Percentiles rank a stretch among this genome's conserved stretches.
phyloP scores from a whole-genome alignment of 202 grass and related monocot species.

The Dendrocalamus latiflorus region DNA sequence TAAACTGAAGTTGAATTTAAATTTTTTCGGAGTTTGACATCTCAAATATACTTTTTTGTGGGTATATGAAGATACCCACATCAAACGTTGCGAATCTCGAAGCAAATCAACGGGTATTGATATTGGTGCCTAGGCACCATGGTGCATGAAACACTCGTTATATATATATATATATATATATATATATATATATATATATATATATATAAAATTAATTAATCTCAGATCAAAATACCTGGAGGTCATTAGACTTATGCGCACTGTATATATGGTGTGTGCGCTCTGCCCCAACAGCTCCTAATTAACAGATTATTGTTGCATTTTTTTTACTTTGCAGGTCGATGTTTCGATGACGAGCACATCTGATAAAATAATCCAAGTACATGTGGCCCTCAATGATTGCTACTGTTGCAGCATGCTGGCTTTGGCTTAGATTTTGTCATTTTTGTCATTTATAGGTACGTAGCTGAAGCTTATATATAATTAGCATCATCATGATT shows the following conservation, averaged over 20 bases:
- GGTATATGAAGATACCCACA: too few species aligned
- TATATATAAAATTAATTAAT: too few species aligned
- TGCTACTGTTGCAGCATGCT: constrained; percentile 28
- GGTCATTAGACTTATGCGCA: neutral
- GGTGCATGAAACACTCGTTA: too few species aligned
- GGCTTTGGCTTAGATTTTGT: constrained; percentile 36
- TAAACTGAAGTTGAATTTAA: too few species aligned
- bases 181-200: too few species aligned
- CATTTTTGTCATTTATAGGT: constrained; percentile 55
- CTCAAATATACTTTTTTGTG: too few species aligned
- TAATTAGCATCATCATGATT: constrained; percentile 49
- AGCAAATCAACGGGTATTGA: too few species aligned
- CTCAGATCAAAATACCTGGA: neutral
- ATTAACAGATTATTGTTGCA: neutral
- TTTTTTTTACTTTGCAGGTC: constrained; percentile 5
- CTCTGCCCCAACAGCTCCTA: neutral
- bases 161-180: too few species aligned
- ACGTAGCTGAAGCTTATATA: constrained; percentile 35
- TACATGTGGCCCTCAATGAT: constrained; percentile 43
- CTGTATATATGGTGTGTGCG: neutral
- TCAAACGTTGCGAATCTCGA: too few species aligned
- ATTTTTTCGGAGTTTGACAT: too few species aligned
- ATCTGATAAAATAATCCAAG: constrained; percentile 26
- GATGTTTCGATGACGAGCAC: neutral
- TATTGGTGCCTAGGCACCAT: too few species aligned